Percentiles rank a stretch among this genome's conserved stretches.
phyloP scores from a whole-genome alignment of 2,329 filamentous ascomycete genomes.

The Clarireedia paspali region DNA sequence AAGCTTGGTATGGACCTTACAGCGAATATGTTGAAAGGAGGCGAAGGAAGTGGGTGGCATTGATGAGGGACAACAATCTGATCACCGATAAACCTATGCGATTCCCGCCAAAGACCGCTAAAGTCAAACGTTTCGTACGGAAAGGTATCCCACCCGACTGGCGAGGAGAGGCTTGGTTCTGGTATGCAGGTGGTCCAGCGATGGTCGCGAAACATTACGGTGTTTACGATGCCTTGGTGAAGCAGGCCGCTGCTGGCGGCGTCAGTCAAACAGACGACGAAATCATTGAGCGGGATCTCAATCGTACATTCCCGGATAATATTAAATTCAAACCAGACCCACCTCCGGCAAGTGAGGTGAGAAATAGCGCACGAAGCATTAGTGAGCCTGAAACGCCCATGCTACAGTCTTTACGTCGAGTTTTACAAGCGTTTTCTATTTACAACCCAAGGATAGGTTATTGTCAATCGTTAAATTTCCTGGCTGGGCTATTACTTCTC shows the following conservation, averaged over 20 bases:
- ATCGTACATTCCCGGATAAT: slow-evolving; percentile 93
- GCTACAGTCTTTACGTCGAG: slow-evolving; percentile 72
- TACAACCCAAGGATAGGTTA: slow-evolving; percentile 91
- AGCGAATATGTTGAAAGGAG: slow-evolving; percentile 66
- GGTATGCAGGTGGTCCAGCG: slow-evolving; percentile 81
- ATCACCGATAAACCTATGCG: slow-evolving; percentile 62
- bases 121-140: slow-evolving; percentile 82
- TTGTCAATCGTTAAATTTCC: slow-evolving; percentile 92
- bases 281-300: slow-evolving; percentile 86
- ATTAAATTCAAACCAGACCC: slow-evolving; percentile 69
- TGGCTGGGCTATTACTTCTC: slow-evolving; percentile 80
- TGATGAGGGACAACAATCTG: slow-evolving; percentile 70
- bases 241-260: slow-evolving; percentile 52
- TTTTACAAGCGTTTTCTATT: slow-evolving; percentile 82
- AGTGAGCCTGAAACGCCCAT: slow-evolving; percentile 58
- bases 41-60: slow-evolving; percentile 71
- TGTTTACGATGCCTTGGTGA: slow-evolving; percentile 62
- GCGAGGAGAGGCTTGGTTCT: slow-evolving; percentile 95
- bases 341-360: slow-evolving; percentile 20
- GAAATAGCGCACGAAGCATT: slow-evolving; percentile 26
- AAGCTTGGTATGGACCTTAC: slow-evolving; percentile 72
- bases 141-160: slow-evolving; percentile 93
- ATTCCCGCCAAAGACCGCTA: slow-evolving; percentile 74
- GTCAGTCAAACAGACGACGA: slow-evolving; percentile 71
- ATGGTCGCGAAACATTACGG: slow-evolving; percentile 69